Evolutionary conservation across 768 basidiomycete genomes (phyloP), one percentile per base, ranked within the genome.

Genomic region (Tephrocybe sp.): DNA sequence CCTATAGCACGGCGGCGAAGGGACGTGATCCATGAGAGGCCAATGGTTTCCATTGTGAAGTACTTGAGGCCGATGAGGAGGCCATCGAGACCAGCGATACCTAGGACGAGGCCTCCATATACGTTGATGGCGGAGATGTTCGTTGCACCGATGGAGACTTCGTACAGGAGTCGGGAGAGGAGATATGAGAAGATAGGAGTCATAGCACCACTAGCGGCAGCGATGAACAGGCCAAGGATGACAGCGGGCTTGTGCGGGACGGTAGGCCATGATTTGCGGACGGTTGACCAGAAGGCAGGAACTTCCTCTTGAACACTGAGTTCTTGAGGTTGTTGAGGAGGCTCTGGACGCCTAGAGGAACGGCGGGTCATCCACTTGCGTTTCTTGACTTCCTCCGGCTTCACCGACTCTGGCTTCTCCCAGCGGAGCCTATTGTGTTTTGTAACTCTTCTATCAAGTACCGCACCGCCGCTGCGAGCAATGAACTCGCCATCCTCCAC

Each of bases 121-220:
- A 71, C 70, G 68, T 89, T 84, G 69, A 92, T 87, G 20, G 72
- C 64, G 10, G 70, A 62, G 1, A 78, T 60, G 52, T 92, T 75
- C 19, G 83, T 73, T 1, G 86, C 90, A 45, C 86, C 84, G 59
- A 74, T 77, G 33, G 87, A 86, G 12, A 91, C 83, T 54, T 88
- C 78, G 64, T 80, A 87, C 49, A 96, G 77, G 12, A 98, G 79
- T 7, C 77, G 78, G 8, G 92, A 89, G 60, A 97, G 84, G 56
- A 94, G 78, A 73, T 78, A 92, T 1, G 96, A 94, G 76, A 98
- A 99, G 39, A 98, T 52, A 2, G 97, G 96, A 0, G 93, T 97
- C 74, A 89, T 83, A 3, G 89, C 79, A 17, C 97, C 96, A 57
- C 83, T 87, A 47, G 80, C 66, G 36, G 92, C 55, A 51, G 86